phyloP scores from a whole-genome alignment of 78 protist genomes.

The Reticulomyxa filosa region DNA sequence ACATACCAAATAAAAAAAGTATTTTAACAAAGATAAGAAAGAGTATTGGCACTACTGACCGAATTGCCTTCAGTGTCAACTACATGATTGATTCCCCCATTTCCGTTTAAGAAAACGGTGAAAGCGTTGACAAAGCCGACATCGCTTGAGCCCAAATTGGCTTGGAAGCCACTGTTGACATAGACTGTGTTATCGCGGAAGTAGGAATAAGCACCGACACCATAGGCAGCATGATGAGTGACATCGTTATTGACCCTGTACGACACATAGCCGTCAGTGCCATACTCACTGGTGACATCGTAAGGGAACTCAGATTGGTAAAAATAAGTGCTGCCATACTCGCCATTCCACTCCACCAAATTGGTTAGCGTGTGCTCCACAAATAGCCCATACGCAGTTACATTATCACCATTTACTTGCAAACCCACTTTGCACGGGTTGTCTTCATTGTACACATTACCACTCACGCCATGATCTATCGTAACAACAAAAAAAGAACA shows the following conservation, averaged over 20 bases:
- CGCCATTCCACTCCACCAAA: neutral
- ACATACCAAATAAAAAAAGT: too few species aligned
- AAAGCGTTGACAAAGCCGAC: too few species aligned
- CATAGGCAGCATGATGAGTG: neutral
- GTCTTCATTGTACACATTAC: neutral
- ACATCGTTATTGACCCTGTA: neutral
- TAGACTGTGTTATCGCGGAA: neutral
- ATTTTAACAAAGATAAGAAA: too few species aligned
- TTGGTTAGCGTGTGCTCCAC: neutral
- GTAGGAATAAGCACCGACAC: neutral
- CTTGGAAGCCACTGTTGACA: neutral
- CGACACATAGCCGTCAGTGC: neutral
- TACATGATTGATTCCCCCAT: neutral
- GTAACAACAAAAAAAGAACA: too few species aligned
- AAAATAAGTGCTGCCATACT: neutral
- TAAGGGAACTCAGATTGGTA: conserved; percentile 7
- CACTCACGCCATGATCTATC: neutral
- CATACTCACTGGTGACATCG: neutral
- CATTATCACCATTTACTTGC: neutral
- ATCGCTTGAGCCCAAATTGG: too few species aligned
- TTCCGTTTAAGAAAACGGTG: neutral
- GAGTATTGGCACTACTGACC: too few species aligned
- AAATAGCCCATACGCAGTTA: neutral
- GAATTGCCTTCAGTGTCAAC: neutral
- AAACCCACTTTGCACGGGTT: neutral